Evolutionary conservation across 495 filamentous ascomycete species (phyloP), one percentile per base, ranked within the genome.

Genomic region (Hyaloscypha variabilis): DNA sequence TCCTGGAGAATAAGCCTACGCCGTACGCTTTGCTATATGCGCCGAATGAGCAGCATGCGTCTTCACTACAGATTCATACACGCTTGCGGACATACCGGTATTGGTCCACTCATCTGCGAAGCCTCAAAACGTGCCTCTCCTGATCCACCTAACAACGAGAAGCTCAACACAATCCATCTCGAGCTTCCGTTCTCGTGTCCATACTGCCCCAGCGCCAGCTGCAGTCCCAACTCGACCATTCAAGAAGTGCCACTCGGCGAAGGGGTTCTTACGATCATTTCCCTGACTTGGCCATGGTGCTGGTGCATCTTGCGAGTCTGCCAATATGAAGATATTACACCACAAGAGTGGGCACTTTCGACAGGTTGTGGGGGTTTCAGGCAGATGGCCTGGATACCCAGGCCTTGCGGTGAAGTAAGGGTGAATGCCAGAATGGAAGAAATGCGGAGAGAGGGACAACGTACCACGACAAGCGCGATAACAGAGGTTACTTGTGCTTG

Each of bases 351-450:
- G 65, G 24, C 11, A 31, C 11, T 28, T 4, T 52, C 31, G 21
- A 24, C 8, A 23, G 17, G 25, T 25, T 26, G 13, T 21, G 25
- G 26, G 14, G 26, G 26, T 26, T 61, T 26, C 46, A 57, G 67
- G 21, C 59, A 69, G 19, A 36, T 63, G 17, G 59, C 63, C 3
- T 69, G 63, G 67, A 63, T 69, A 58, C 63, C 67, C 8, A 58
- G 29, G 21, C 67, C 67, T n/a, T 56, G 50, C 25, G 67, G 67
- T 2, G 17, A 17, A 17, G 67, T 64, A 3, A 5, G n/a, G n/a
- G 19, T 68, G 5, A 11, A 2, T 23, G n/a, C 11, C 11, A 17
- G 17, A 17, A 17, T 46, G 17, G 39, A 46, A 21, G 23, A 46
- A 29, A 25, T 21, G 13, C 0, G 29, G 61, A 39, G 24, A 2